Evolutionary conservation across 2,329 filamentous ascomycete species (phyloP), one percentile per base, ranked within the genome.

Genomic region (Thyridium curvatum): DNA sequence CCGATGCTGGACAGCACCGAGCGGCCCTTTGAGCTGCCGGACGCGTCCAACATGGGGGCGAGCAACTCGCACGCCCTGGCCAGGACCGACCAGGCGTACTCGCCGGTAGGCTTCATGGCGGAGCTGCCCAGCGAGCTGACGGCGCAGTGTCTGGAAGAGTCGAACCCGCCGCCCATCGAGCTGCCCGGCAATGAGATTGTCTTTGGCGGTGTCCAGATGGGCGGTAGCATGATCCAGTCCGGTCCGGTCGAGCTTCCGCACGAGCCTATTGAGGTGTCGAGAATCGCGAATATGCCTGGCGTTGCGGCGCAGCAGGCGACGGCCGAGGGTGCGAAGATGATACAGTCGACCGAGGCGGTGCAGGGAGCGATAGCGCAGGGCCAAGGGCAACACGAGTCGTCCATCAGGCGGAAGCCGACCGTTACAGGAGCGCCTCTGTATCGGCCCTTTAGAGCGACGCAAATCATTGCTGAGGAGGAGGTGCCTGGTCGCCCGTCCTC

Each of bases 91-190:
- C 48, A 52, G 8, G 31, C 41, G 4, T 61, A 55, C 12, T 55
- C 68, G 29, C 68, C 70, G 0, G 58, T 72, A 2, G 69, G 69
- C 1, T 31, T 64, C 13, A 53, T 74, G 16, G 63, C 69, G 3
- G 71, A 74, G 51, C 66, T 75, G 56, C 51, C 66, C 5, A 71
- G 66, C 9, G 61, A 65, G 14, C 50, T 60, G 16, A 71, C 69
- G 1, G 60, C 56, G 0, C 46, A 45, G 8, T 64, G 69, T 7
- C 51, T 52, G 1, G 58, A 65, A 6, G 69, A 74, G 44, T 54
- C 51, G 12, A 55, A 71, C 31, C 69, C 69, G 1, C 52, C 63
- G 0, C 64, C 68, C 0, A 59, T 71, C 4, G 70, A 74, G 47
- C 61, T 74, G 45, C 61, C 56, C 1, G 65, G 64, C 34, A 58